Evolutionary conservation across 768 basidiomycete genomes (phyloP).

Genomic region (Agaricus subrufescens): DNA sequence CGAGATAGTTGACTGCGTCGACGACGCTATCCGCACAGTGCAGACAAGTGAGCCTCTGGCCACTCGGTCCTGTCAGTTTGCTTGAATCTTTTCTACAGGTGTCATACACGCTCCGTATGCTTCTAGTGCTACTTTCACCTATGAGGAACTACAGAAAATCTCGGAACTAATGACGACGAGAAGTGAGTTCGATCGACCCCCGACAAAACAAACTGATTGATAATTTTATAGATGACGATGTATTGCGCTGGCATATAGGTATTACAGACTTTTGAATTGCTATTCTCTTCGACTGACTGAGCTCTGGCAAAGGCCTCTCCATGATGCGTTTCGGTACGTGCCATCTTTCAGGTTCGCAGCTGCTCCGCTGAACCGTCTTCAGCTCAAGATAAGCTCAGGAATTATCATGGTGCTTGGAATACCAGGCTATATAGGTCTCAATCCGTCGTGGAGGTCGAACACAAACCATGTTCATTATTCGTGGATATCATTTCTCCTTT

Average conservation of each 20-base stretch:
- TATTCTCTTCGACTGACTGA: neutral
- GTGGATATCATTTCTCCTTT: neutral
- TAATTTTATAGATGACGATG: neutral
- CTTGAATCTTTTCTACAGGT: neutral
- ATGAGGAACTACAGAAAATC: neutral
- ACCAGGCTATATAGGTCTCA: neutral
- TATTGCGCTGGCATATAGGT: conserved; percentile 9
- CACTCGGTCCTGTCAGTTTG: neutral
- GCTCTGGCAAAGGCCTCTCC: neutral
- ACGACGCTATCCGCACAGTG: neutral
- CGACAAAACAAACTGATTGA: neutral
- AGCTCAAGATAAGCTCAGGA: neutral
- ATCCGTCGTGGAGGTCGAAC: neutral
- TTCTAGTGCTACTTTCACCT: neutral
- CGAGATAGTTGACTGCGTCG: neutral
- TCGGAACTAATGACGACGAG: neutral
- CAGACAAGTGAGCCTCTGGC: conserved; percentile 1
- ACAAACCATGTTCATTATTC: neutral
- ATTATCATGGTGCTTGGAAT: conserved; percentile 1
- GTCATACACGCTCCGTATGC: neutral
- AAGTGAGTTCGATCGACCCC: neutral
- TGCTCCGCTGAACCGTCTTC: too few relatives aligned
- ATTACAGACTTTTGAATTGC: neutral
- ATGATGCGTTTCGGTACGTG: neutral
- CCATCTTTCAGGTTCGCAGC: neutral